Percentiles rank a stretch among this genome's conserved stretches.
Conservation (phyloP, 2,329 filamentous ascomycete genomes). For the Biscogniauxia marginata region DNA sequence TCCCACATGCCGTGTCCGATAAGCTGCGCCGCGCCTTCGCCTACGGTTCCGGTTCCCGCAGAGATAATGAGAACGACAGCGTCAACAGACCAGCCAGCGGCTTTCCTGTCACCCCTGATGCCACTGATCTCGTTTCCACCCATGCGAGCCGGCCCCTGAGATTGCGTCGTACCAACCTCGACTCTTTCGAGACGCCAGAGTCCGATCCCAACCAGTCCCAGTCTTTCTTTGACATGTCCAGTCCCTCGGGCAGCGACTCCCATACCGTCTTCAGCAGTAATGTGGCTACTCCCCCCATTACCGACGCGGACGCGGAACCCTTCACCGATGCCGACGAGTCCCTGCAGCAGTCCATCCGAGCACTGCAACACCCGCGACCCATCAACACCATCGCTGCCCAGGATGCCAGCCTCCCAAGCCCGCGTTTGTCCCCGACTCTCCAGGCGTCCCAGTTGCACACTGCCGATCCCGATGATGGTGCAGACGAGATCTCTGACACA, state of each 20-base stretch:
- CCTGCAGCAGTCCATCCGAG: slow-evolving; percentile 45
- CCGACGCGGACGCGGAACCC: slow-evolving; percentile 67
- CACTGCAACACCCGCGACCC: slow-evolving; percentile 47
- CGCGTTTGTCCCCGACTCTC: slow-evolving; percentile 87
- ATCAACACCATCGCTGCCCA: slow-evolving; percentile 73
- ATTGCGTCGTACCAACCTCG: slow-evolving; percentile 40
- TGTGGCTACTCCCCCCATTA: slow-evolving; percentile 73
- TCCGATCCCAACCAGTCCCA: slow-evolving; percentile 40
- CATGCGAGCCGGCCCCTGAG: slow-evolving; percentile 36
- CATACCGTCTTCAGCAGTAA: slow-evolving; percentile 62
- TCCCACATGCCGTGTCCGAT: slow-evolving; percentile 35
- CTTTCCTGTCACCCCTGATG: slow-evolving; percentile 58
- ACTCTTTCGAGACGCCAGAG: slow-evolving; percentile 45
- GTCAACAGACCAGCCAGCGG: slow-evolving; percentile 21
- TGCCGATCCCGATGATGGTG: slow-evolving; percentile 43
- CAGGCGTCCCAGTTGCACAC: slow-evolving; percentile 61
- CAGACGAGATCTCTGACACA: slow-evolving; percentile 35
- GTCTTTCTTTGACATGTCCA: slow-evolving; percentile 47
- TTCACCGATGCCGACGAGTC: slow-evolving; percentile 52
- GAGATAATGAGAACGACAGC: slow-evolving; percentile 27
- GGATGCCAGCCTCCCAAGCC: slow-evolving; percentile 91
- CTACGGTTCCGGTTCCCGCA: slow-evolving; percentile 29
- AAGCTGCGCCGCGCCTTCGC: slow-evolving; percentile 39
- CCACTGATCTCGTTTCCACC: slow-evolving; percentile 43
- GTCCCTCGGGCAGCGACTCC: slow-evolving; percentile 53